Evolutionary conservation across 352 stramenopile species (phyloP).

Genomic region (Globisporangium abappressorium): DNA sequence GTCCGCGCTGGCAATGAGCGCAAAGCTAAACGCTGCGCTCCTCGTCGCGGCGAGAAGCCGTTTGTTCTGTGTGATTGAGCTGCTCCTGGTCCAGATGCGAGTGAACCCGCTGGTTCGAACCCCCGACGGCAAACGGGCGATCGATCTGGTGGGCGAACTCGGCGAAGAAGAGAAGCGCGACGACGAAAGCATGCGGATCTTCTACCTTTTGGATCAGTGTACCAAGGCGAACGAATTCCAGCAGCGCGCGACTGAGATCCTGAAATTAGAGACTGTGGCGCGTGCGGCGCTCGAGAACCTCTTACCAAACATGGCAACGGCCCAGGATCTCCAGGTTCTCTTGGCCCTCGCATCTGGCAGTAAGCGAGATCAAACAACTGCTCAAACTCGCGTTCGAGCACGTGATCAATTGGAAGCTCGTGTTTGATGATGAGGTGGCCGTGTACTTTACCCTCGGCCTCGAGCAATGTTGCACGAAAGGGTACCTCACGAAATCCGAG

Average conservation of each 20-base stretch:
- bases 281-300: background rate
- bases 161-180: background rate
- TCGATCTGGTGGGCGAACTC: too few species aligned
- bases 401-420: background rate
- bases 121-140: too few species aligned
- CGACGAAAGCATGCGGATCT: background rate
- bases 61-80: too few species aligned
- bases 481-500: background rate
- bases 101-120: too few species aligned
- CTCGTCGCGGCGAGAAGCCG: too few species aligned
- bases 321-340: background rate
- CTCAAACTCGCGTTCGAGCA: background rate
- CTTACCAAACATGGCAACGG: background rate
- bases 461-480: background rate
- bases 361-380: background rate
- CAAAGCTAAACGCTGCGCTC: too few species aligned
- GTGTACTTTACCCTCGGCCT: background rate
- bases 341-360: background rate
- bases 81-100: too few species aligned
- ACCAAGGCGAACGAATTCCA: background rate
- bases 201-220: background rate
- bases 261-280: background rate
- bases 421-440: background rate
- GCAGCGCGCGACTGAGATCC: background rate
- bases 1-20: too few species aligned